These are phyloP conservation scores for Protomyces pachydermus DNA, from an alignment of 1,139 yeast species.

Conservation along the genomic window DNA sequence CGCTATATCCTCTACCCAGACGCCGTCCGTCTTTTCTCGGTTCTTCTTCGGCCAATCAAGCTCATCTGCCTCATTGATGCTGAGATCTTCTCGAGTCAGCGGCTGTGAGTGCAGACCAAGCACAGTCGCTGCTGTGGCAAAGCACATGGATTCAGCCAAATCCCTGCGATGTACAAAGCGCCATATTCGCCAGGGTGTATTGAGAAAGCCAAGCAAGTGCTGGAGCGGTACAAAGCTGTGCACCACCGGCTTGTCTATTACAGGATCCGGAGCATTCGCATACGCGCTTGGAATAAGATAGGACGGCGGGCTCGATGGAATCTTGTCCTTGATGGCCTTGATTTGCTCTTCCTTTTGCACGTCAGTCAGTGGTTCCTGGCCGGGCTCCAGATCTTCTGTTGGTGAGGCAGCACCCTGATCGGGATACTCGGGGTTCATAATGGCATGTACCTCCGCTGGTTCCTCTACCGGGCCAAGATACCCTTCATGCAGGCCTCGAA, in stretches of 20 bases:
- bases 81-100: constrained; percentile 53
- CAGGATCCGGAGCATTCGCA: constrained; percentile 10
- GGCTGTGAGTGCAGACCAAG: constrained; percentile 51
- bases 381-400: constrained; percentile 10
- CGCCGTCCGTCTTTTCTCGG: constrained; percentile 55
- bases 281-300: constrained; percentile 24
- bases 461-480: constrained; percentile 53
- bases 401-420: constrained; percentile 11
- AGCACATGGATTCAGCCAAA: constrained; percentile 67
- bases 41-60: constrained; percentile 85
- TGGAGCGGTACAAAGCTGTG: constrained; percentile 67
- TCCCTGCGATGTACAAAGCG: constrained; percentile 70
- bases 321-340: constrained; percentile 26
- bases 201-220: constrained; percentile 69
- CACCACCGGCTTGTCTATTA: constrained; percentile 48
- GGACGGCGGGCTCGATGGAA: constrained; percentile 30
- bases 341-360: constrained; percentile 17
- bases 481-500: constrained; percentile 90
- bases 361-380: constrained; percentile 2
- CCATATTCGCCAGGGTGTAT: constrained; percentile 68
- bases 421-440: constrained; percentile 13
- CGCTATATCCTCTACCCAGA: constrained; percentile 28
- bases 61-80: constrained; percentile 65
- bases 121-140: constrained; percentile 56
- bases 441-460: constrained; percentile 25